These are phyloP conservation scores for Phycomyces blakesleeanus DNA, from an alignment of 192 early-diverging fungal species.

Conservation along the genomic window DNA sequence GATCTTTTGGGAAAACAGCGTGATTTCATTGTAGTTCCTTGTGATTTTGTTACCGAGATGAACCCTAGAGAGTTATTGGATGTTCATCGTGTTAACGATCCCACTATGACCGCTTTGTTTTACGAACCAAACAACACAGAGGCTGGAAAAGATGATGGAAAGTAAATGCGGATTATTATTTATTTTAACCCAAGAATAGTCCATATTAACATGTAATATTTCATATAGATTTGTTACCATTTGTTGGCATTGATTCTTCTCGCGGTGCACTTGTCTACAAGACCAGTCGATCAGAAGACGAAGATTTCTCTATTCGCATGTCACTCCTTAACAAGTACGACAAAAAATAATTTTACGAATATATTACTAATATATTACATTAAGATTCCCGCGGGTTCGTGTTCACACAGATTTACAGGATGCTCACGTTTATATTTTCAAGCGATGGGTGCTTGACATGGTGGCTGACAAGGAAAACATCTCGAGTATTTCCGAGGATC, in stretches of 20 bases:
- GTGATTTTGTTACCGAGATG: constrained; percentile 87
- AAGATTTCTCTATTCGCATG: constrained; percentile 55
- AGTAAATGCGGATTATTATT: not conserved
- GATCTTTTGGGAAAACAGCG: constrained; percentile 36
- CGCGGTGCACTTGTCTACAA: constrained; percentile 44
- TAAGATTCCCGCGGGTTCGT: constrained; percentile 75
- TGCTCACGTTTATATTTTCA: constrained; percentile 91
- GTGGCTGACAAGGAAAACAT: constrained; percentile 61
- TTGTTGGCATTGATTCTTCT: constrained; percentile 47
- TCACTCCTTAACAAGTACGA: constrained; percentile 44
- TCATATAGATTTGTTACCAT: constrained; percentile 35
- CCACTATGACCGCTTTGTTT: constrained; percentile 79
- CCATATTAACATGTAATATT: not conserved
- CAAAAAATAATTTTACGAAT: constrained; percentile 19
- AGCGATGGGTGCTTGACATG: constrained; percentile 89
- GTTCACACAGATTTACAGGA: constrained; percentile 82
- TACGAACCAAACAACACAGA: constrained; percentile 78
- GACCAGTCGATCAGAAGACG: constrained; percentile 43
- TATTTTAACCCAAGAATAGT: too few relatives aligned
- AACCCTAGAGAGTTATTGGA: constrained; percentile 83
- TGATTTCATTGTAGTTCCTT: constrained; percentile 90
- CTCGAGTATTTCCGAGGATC: constrained; percentile 75
- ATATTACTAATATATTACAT: constrained; percentile 14
- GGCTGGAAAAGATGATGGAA: constrained; percentile 52
- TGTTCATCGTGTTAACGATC: constrained; percentile 70